Evolutionary conservation across 2,329 filamentous ascomycete species (phyloP).

Genomic region (Nemania serpens): DNA sequence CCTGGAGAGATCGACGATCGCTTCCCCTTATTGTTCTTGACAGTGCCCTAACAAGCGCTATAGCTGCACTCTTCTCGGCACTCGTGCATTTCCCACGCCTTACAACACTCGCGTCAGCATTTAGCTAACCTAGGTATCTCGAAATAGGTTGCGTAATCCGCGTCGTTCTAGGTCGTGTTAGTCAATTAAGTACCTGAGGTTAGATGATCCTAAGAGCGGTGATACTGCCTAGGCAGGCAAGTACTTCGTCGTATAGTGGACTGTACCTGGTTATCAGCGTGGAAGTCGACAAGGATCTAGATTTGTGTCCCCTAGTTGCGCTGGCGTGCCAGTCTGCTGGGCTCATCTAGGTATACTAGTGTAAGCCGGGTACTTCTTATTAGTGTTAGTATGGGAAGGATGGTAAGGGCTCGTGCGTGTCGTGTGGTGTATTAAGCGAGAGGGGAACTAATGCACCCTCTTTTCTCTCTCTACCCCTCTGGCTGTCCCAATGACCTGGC

Average conservation of each 20-base stretch:
- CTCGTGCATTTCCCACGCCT: neutral
- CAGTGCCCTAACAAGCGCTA: slow-evolving; percentile 6
- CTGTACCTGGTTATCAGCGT: neutral
- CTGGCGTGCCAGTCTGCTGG: slow-evolving; percentile 26
- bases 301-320: slow-evolving; percentile 17
- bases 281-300: slow-evolving; percentile 16
- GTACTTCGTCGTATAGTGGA: neutral
- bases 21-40: slow-evolving; percentile 15
- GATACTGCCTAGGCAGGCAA: neutral
- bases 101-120: neutral
- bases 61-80: slow-evolving; percentile 15
- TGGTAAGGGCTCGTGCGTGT: slow-evolving; percentile 3
- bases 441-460: slow-evolving; percentile 38
- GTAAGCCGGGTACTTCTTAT: slow-evolving; percentile 12
- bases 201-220: neutral
- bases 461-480: neutral
- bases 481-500: slow-evolving; percentile 24
- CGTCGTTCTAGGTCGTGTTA: neutral
- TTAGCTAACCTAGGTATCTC: neutral
- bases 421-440: slow-evolving; percentile 25
- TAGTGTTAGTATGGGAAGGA: neutral
- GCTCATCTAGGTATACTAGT: slow-evolving; percentile 8
- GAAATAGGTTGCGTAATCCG: neutral
- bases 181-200: neutral
- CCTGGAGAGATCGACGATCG: slow-evolving; percentile 29